phyloP scores from a whole-genome alignment of 805 yeast species.

The Saccharomycopsis guyanensis region DNA sequence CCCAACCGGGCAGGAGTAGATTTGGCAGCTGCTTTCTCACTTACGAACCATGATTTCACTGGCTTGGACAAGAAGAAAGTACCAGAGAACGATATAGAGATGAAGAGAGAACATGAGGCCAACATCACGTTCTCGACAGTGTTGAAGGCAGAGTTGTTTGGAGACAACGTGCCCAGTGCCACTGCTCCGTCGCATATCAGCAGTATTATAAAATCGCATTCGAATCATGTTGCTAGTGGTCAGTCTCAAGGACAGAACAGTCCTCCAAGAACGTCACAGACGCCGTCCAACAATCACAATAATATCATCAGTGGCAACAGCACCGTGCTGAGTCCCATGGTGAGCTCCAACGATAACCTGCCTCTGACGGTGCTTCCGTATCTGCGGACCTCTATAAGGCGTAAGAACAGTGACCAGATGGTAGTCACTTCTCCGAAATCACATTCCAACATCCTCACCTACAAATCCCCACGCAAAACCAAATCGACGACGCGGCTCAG shows the following conservation, averaged over 20 bases:
- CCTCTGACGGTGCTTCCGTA: not conserved
- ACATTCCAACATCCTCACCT: constrained; percentile 60
- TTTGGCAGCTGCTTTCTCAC: constrained; percentile 70
- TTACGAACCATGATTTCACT: constrained; percentile 26
- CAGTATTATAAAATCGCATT: not conserved
- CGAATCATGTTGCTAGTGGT: constrained; percentile 27
- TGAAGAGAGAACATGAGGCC: constrained; percentile 70
- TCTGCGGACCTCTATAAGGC: constrained; percentile 1
- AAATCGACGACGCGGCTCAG: constrained; percentile 51
- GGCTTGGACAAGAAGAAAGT: constrained; percentile 23
- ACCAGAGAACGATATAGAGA: constrained; percentile 55
- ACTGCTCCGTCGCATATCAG: constrained; percentile 24
- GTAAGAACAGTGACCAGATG: constrained; percentile 6
- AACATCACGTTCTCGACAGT: constrained; percentile 81
- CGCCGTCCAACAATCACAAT: not conserved
- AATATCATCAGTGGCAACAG: not conserved
- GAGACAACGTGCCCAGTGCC: constrained; percentile 60
- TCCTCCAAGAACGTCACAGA: constrained; percentile 29
- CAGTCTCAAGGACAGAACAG: constrained; percentile 25
- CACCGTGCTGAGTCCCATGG: not conserved
- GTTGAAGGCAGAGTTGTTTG: constrained; percentile 83
- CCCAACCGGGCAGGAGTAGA: constrained; percentile 85
- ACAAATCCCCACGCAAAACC: constrained; percentile 60
- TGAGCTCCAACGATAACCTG: not conserved
- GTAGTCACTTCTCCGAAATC: constrained; percentile 23